Percentiles rank a stretch among this genome's conserved stretches.
phyloP scores from a whole-genome alignment of 164 flowering plant species.

The Pachysandra terminalis region DNA sequence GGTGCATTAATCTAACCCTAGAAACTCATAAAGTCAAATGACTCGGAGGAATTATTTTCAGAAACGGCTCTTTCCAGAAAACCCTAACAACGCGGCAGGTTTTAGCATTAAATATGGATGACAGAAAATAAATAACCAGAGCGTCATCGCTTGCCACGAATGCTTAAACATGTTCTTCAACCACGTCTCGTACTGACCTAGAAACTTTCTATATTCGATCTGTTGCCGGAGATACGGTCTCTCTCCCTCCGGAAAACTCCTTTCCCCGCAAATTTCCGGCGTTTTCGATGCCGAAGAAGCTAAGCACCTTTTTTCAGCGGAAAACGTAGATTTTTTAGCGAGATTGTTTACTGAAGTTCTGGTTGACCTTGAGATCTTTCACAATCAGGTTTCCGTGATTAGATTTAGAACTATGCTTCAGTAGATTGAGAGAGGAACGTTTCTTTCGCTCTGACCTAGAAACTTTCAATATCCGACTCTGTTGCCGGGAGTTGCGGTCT shows the following conservation, averaged over 20 bases:
- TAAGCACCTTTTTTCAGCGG: too few relatives aligned
- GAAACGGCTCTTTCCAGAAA: not conserved
- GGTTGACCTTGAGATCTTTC: too few relatives aligned
- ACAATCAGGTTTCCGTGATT: too few relatives aligned
- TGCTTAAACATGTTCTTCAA: not conserved
- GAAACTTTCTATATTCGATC: constrained; percentile 2
- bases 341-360: too few relatives aligned
- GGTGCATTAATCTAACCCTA: not conserved
- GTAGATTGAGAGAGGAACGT: too few relatives aligned
- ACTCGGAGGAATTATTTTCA: too few relatives aligned
- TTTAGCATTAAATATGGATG: constrained; percentile 10
- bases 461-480: not conserved
- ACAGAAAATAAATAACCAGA: constrained; percentile 7
- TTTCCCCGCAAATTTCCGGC: not conserved
- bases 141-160: not conserved
- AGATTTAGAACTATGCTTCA: too few relatives aligned
- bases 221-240: not conserved
- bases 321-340: too few relatives aligned
- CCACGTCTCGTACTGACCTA: constrained; percentile 5
- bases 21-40: not conserved
- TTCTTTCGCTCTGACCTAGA: constrained; percentile 9
- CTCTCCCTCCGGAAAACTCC: not conserved
- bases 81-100: constrained; percentile 11
- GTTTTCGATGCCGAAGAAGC: too few relatives aligned
- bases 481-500: not conserved